Conservation (phyloP, 495 filamentous ascomycete genomes). For the Wilcoxina mikolae region DNA sequence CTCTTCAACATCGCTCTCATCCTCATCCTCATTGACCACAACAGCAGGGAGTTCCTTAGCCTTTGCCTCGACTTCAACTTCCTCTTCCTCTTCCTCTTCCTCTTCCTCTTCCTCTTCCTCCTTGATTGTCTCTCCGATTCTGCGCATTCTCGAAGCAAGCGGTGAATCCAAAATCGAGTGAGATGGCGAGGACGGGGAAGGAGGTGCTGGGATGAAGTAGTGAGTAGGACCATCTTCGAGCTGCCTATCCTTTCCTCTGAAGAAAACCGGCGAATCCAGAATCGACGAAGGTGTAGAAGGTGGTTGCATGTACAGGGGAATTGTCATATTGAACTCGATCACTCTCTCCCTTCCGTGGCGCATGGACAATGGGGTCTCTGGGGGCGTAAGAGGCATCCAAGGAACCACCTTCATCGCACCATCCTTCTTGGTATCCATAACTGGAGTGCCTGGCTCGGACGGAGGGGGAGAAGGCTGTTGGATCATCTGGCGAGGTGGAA, state of each 20-base stretch:
- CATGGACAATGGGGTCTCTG: conserved; percentile 1
- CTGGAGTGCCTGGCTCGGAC: neutral
- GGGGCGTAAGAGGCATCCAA: conserved; percentile 3
- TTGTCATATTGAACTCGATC: neutral
- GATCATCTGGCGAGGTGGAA: neutral
- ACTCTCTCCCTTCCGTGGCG: neutral
- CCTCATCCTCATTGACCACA: neutral
- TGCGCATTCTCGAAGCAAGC: neutral
- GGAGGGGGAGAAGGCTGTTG: neutral
- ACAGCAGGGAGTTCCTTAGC: neutral
- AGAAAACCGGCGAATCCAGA: conserved; percentile 3
- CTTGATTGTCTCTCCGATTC: conserved; percentile 4
- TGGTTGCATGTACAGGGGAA: neutral
- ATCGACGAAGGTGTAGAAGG: neutral
- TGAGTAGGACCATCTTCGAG: neutral
- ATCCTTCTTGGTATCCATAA: neutral
- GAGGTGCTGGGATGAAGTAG: conserved; percentile 3
- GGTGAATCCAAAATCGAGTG: neutral
- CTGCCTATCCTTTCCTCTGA: conserved; percentile 2
- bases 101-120: conserved; percentile 5
- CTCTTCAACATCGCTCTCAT: conserved; percentile 2
- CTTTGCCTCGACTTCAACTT: neutral
- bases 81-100: neutral
- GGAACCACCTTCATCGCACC: conserved; percentile 1
- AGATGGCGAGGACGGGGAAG: neutral